These are phyloP conservation scores for Wallacemonas sp. DNA, from an alignment of 208 protist species.

Conservation along the genomic window DNA sequence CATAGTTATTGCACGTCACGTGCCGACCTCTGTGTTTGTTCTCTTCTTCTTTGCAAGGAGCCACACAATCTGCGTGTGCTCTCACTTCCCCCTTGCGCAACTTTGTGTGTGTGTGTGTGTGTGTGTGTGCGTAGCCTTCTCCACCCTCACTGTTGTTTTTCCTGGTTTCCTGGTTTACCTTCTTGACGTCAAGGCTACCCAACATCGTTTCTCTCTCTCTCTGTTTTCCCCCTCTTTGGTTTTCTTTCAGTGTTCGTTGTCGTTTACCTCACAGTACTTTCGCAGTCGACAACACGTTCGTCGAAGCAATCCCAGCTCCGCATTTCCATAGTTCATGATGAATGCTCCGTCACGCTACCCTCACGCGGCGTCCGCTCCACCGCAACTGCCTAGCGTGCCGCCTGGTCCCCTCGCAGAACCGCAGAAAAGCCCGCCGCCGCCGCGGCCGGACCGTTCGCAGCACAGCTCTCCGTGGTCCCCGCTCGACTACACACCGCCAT, in stretches of 20 bases:
- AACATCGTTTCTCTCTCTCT: neutral
- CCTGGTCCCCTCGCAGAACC: neutral
- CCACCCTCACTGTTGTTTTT: neutral
- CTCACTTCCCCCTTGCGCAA: neutral
- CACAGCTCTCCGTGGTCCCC: neutral
- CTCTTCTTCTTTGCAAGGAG: neutral
- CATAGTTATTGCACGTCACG: neutral
- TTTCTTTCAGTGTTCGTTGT: no score
- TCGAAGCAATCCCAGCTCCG: no score
- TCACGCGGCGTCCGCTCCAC: no score
- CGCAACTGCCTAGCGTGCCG: no score
- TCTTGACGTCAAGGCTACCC: neutral
- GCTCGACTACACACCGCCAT: neutral
- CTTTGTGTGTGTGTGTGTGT: no score
- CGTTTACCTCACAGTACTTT: no score
- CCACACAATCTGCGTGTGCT: no score
- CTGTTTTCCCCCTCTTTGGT: no score
- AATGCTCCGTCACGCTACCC: no score
- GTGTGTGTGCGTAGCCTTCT: no score
- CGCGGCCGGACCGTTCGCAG: neutral
- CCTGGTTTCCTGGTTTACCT: neutral
- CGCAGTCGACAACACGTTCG: no score
- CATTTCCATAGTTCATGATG: no score
- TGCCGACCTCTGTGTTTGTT: neutral
- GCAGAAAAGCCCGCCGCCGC: constrained; percentile 12